Evolutionary conservation across 495 filamentous ascomycete species (phyloP).

Genomic region (Penicillium samsonianum): DNA sequence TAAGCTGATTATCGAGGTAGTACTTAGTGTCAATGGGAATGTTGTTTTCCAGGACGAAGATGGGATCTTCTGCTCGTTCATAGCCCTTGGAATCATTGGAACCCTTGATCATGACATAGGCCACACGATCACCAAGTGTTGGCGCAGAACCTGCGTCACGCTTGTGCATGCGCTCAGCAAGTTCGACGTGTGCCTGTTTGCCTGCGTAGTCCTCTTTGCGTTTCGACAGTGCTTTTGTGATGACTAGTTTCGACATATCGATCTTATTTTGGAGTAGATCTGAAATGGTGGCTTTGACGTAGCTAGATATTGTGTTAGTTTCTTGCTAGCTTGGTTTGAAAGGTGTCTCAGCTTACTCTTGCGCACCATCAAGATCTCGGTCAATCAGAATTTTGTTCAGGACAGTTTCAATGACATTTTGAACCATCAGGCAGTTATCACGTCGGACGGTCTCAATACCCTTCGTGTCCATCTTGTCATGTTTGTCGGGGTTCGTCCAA

Average conservation of each 20-base stretch:
- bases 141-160: conserved; percentile 94
- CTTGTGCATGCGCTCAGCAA: conserved; percentile 92
- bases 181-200: conserved; percentile 94
- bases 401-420: conserved; percentile 96
- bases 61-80: conserved; percentile 93
- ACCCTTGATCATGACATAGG: conserved; percentile 97
- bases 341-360: conserved; percentile 67
- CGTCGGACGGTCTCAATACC: conserved; percentile 97
- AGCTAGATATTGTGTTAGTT: conserved; percentile 55
- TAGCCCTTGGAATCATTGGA: conserved; percentile 86
- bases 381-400: conserved; percentile 95
- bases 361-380: conserved; percentile 79
- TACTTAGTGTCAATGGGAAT: conserved; percentile 98
- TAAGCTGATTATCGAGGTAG: conserved; percentile 97
- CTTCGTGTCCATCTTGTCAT: conserved; percentile 99
- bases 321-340: background rate
- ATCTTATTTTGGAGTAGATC: conserved; percentile 96
- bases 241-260: conserved; percentile 99
- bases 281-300: conserved; percentile 94
- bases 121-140: conserved; percentile 92
- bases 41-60: conserved; percentile 96
- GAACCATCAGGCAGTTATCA: conserved; percentile 94
- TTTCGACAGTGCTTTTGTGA: conserved; percentile 95
- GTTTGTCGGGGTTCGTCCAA: conserved; percentile 94
- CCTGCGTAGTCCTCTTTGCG: conserved; percentile 63